Conservation (phyloP, 495 filamentous ascomycete species). For the Barbatosphaeria neglecta region DNA sequence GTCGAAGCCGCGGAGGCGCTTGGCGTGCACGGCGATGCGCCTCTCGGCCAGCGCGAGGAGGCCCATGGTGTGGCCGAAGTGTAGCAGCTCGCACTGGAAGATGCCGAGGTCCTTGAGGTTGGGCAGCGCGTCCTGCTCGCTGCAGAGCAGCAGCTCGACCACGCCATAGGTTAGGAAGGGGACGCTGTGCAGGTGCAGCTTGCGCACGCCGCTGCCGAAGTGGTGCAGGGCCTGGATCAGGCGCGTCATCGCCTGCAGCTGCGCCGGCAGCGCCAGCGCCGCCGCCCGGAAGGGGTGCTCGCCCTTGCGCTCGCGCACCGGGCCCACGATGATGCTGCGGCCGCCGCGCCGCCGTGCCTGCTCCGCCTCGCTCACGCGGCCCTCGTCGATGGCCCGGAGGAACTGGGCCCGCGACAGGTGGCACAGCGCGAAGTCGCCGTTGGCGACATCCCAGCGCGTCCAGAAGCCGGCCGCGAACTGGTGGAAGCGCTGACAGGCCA, state of each 20-base stretch:
- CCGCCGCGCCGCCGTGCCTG: not conserved
- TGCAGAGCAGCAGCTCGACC: conserved; percentile 3
- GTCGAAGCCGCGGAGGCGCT: conserved; percentile 1
- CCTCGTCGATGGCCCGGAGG: not conserved
- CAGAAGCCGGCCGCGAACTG: not conserved
- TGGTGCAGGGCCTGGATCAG: conserved; percentile 4
- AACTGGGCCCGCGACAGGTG: not conserved
- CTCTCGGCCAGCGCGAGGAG: conserved; percentile 4
- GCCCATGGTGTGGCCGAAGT: conserved; percentile 7
- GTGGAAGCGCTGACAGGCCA: not conserved
- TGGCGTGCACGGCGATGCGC: not conserved
- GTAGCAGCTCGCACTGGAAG: conserved; percentile 12
- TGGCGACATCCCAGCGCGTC: not conserved
- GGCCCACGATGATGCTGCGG: not conserved
- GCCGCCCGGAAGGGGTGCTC: not conserved
- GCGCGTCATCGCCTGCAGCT: not conserved
- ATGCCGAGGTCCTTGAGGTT: conserved; percentile 10
- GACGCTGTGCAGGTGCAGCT: conserved; percentile 8
- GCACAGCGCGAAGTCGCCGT: not conserved
- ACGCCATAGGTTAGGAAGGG: conserved; percentile 2
- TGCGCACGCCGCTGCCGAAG: conserved; percentile 3
- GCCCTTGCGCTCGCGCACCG: not conserved
- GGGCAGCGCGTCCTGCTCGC: not conserved
- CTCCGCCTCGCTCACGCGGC: not conserved
- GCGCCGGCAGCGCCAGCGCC: not conserved